Evolutionary conservation across 1,284 basidiomycete species (phyloP), one percentile per base, ranked within the genome.

Genomic region (Ganoderma resinaceum): DNA sequence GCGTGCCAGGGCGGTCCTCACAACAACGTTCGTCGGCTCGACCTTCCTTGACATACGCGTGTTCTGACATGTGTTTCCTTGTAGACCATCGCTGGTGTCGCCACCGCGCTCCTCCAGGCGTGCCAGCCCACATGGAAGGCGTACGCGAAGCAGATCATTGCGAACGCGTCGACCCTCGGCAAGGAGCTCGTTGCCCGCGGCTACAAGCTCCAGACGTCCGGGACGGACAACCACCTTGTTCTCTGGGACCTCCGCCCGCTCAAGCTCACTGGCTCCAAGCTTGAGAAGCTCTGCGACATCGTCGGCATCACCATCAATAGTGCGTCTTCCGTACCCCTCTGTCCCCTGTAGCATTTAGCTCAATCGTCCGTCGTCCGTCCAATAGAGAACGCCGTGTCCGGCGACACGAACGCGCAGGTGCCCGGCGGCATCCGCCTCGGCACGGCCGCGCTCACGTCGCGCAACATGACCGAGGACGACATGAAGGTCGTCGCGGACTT

Each of bases 1-100:
- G 98, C 98, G 58, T 99, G 97, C 90, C 98, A 99, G 86, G 98
- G 98, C 84, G 98, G 98, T 63, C 98, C 98, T 62, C 98, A 99
- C 88, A 99, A 99, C 88, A 97, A 99, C 86, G 92, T 94, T 72
- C 67, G 88, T 81, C n/a, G 16, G 11, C 20, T 7, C 20, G 12
- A 6, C 12, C 16, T 58, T n/a, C 4, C 4, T 40, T 37, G 14
- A 23, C n/a, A 26, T 14, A 23, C n/a, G 58, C 11, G 63, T 49
- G 62, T 38, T 26, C 18, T 31, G 23, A 61, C 35, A 16, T 18
- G 29, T 38, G 35, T 16, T 29, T 23, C 9, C 7, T 62, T 38
- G n/a, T 16, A 95, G 91, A 96, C 98, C 74, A 99, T 99, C 71
- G 97, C 97, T 64, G 96, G 91, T 80, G 89, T 99, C 74, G 97